phyloP scores from a whole-genome alignment of 78 protist genomes.

The Cavenderia fasciculata region DNA sequence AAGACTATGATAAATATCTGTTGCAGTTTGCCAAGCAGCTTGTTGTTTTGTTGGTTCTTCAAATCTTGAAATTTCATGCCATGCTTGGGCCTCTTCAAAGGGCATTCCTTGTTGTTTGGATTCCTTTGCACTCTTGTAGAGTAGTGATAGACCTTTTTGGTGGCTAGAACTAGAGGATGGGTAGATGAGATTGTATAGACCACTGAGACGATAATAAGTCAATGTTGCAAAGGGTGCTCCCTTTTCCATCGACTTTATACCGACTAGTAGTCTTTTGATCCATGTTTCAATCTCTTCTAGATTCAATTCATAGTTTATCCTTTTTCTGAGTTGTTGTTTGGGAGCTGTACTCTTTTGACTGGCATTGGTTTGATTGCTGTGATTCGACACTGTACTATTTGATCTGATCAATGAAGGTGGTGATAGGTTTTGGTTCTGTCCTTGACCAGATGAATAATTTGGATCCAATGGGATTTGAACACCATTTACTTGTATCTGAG shows the following conservation, averaged over 20 bases:
- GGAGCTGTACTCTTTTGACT: no score
- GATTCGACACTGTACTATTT: no score
- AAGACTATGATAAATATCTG: conserved; percentile 1
- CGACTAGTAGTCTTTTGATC: conserved; percentile 13
- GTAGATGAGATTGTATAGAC: background rate
- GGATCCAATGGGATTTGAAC: background rate
- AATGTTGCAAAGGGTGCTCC: conserved; percentile 1
- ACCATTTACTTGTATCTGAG: no score
- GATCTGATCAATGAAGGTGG: no score
- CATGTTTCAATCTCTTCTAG: conserved; percentile 2
- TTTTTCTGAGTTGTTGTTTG: background rate
- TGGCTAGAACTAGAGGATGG: background rate
- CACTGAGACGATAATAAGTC: conserved; percentile 6
- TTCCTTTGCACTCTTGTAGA: conserved; percentile 33
- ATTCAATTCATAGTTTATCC: background rate
- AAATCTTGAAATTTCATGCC: conserved; percentile 37
- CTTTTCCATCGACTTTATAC: conserved; percentile 10
- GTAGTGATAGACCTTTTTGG: conserved; percentile 4
- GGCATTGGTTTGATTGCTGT: no score
- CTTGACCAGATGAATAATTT: no score
- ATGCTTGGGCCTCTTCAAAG: conserved; percentile 40
- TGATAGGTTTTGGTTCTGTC: no score
- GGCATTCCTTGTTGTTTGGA: background rate
- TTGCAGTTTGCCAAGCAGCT: conserved; percentile 3
- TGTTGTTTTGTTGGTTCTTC: conserved; percentile 20